A percentile compares a stretch with the other conserved stretches of the same genome.
Conservation (phyloP, 1,284 basidiomycete genomes). For the Apiotrichum veenhuisii region DNA sequence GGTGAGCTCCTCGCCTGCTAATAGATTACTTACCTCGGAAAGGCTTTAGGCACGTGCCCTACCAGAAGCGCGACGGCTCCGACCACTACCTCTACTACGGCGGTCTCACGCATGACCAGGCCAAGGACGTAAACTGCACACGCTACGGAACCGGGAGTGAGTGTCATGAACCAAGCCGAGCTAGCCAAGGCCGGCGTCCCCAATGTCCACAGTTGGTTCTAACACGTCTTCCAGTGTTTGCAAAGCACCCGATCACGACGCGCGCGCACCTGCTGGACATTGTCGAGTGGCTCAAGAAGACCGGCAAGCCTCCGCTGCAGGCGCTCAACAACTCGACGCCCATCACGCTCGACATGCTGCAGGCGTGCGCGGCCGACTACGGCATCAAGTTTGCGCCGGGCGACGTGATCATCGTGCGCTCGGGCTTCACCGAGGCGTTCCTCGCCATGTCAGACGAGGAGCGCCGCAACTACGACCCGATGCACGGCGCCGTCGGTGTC, state of each 20-base stretch:
- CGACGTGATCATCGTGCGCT: slow-evolving; percentile 46
- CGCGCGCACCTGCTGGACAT: slow-evolving; percentile 23
- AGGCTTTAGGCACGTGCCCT: slow-evolving; percentile 25
- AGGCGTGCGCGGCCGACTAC: slow-evolving; percentile 27
- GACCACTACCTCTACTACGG: slow-evolving; percentile 18
- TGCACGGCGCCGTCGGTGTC: slow-evolving; percentile 26
- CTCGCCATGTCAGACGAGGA: slow-evolving; percentile 28
- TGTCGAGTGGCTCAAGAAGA: slow-evolving; percentile 32
- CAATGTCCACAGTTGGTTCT: too few species aligned
- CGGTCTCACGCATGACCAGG: slow-evolving; percentile 11
- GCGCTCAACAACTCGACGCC: slow-evolving; percentile 33
- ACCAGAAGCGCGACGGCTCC: slow-evolving; percentile 16
- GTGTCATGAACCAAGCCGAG: too few species aligned
- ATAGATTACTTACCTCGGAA: too few species aligned
- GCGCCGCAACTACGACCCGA: slow-evolving; percentile 8
- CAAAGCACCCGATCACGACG: slow-evolving; percentile 19
- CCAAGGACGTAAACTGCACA: slow-evolving; percentile 4
- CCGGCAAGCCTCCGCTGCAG: slow-evolving; percentile 40
- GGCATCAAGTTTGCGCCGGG: slow-evolving; percentile 36
- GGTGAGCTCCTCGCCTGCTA: too few species aligned
- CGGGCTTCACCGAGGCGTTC: slow-evolving; percentile 48
- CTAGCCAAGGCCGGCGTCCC: too few species aligned
- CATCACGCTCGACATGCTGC: slow-evolving; percentile 30
- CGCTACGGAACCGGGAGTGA: slow-evolving; percentile 15
- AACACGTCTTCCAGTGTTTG: slow-evolving; percentile 16